Percentiles rank a stretch among this genome's conserved stretches.
Evolutionary conservation across 805 yeast genomes (phyloP).

Genomic region (Saturnispora ahearnii): DNA sequence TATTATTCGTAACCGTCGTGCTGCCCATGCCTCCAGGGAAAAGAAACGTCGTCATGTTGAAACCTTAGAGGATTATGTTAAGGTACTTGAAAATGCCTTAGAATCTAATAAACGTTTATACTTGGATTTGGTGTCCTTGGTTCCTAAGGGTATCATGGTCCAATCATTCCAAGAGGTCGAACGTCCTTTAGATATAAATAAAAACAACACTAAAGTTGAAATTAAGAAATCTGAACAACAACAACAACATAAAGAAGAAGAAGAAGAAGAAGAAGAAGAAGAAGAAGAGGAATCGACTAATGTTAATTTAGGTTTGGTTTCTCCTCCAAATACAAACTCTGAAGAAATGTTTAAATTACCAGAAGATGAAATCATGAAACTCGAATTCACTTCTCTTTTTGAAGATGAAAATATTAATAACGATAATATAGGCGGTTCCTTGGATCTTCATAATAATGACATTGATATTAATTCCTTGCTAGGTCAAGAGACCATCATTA

Average conservation of each 20-base stretch:
- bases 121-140: constrained; percentile 5
- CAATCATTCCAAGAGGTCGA: neutral
- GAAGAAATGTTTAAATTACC: constrained; percentile 24
- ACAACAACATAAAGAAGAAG: constrained; percentile 1
- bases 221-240: neutral
- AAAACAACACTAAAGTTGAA: neutral
- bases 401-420: constrained; percentile 1
- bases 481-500: constrained; percentile 2
- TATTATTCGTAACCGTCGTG: constrained; percentile 86
- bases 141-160: constrained; percentile 7
- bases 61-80: constrained; percentile 57
- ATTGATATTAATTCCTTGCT: neutral
- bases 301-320: constrained; percentile 10
- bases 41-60: constrained; percentile 91
- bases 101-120: neutral
- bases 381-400: constrained; percentile 22
- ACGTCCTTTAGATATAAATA: neutral
- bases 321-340: constrained; percentile 27
- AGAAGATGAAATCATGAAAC: constrained; percentile 20
- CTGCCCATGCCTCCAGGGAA: constrained; percentile 96
- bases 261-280: constrained; percentile 13
- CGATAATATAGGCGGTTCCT: neutral
- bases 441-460: neutral
- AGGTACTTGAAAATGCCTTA: constrained; percentile 29
- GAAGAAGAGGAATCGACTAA: constrained; percentile 11